phyloP scores from a whole-genome alignment of 768 basidiomycete genomes.

The Pluteus cervinus region DNA sequence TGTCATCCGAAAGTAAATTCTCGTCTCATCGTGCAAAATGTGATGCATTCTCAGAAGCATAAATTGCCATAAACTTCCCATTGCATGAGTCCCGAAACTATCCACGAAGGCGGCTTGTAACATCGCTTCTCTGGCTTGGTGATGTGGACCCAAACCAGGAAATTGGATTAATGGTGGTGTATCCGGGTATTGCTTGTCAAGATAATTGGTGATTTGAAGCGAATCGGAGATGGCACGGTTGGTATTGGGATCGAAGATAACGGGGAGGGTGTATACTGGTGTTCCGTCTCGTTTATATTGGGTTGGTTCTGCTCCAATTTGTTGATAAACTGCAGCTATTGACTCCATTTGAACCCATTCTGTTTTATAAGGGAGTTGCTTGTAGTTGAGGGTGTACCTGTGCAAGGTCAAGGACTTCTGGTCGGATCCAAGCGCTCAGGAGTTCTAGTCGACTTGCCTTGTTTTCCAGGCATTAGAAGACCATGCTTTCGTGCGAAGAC shows the following conservation, averaged over 20 bases:
- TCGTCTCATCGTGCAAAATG: slow-evolving; percentile 22
- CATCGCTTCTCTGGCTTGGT: slow-evolving; percentile 15
- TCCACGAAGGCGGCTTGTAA: slow-evolving; percentile 11
- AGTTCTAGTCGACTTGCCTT: no score
- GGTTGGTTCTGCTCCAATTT: slow-evolving; percentile 26
- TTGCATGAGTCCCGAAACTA: not conserved
- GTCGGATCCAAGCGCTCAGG: no score
- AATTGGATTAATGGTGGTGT: slow-evolving; percentile 25
- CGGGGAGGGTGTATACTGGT: slow-evolving; percentile 31
- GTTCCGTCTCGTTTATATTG: slow-evolving; percentile 18
- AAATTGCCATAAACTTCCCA: slow-evolving; percentile 9
- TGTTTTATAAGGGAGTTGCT: slow-evolving; percentile 31
- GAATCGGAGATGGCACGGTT: slow-evolving; percentile 27
- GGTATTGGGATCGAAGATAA: slow-evolving; percentile 31
- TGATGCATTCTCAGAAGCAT: slow-evolving; percentile 12
- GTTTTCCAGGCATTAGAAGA: slow-evolving; percentile 10
- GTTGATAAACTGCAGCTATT: slow-evolving; percentile 25
- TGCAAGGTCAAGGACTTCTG: no score
- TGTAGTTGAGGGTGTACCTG: slow-evolving; percentile 20
- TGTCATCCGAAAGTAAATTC: slow-evolving; percentile 29
- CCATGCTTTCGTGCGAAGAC: slow-evolving; percentile 4
- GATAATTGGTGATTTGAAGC: slow-evolving; percentile 33
- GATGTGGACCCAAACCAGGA: no score
- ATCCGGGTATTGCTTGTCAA: slow-evolving; percentile 32
- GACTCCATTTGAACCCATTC: slow-evolving; percentile 35